Base-by-base conservation (phyloP, 140 eudicot genomes). In the Anethum foeniculum region DNA sequence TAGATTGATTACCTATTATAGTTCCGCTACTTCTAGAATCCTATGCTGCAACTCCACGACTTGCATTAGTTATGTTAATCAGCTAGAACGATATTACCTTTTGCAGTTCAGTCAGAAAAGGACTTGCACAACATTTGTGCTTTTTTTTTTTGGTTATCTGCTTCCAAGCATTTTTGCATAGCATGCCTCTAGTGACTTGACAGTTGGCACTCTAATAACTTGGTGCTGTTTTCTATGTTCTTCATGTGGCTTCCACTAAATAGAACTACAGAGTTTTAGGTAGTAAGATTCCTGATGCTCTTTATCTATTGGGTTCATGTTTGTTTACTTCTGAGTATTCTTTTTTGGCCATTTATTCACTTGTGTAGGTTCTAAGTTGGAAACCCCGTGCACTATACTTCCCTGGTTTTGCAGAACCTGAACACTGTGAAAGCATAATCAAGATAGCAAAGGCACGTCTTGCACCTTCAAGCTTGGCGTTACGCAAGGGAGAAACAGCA, bases 391-490 rank as follows among this genome's bases (percentile, higher is more conserved):
- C 92, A 6, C 36, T 92, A 38, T 92, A 92, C 84, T 90, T 89
- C 83, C 97, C 97, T 0, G 87, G 87, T 79, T 94, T 94, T 76
- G 98, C 98, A 64, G 85, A 92, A 13, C 83, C 87, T 14, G 84
- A 90, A 83, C 93, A 94, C 82, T 94, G 98, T 79, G 83, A 90
- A 51, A 81, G 76, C 78, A 86, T 94, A 56, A 85, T 94, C 68
- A 86, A 87, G 85, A 86, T 89, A 82, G 98, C 98, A 11, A 87
- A 89, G 82, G 85, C 80, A 44, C 76, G 84, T 39, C 94, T 94
- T 32, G 77, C 82, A 51, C 98, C 98, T 77, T 94, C 98, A n/a
- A 78, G 87, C 72, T 80, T 94, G 89, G 98, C 98, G 69, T 87
- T 92, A 76, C 97, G 95, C 36, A 75, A 89, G 81, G 97, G 97